phyloP scores from a whole-genome alignment of 2,329 filamentous ascomycete genomes.

The Aspergillus brunneoviolaceus region DNA sequence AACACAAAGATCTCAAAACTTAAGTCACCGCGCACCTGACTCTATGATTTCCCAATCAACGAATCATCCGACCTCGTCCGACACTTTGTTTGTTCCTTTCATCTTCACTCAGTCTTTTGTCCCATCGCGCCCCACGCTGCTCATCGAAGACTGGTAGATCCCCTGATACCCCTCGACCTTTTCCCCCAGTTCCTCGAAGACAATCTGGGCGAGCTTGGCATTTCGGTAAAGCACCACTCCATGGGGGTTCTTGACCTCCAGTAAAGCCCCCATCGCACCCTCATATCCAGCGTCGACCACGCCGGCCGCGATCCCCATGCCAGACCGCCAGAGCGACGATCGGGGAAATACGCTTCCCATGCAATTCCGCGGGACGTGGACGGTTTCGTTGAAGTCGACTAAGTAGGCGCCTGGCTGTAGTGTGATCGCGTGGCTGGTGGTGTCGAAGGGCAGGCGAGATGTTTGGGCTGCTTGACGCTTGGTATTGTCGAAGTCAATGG shows the following conservation, averaged over 20 bases:
- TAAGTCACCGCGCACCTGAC: too few species aligned
- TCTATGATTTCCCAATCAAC: too few species aligned
- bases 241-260: slow-evolving; percentile 38
- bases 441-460: slow-evolving; percentile 17
- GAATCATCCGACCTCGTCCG: too few species aligned
- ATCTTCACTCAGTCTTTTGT: background rate
- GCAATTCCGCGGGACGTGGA: slow-evolving; percentile 38
- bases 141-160: slow-evolving; percentile 34
- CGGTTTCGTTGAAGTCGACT: slow-evolving; percentile 40
- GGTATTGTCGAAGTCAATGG: slow-evolving; percentile 32
- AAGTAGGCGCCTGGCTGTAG: slow-evolving; percentile 35
- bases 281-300: slow-evolving; percentile 47
- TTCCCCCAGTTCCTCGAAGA: slow-evolving; percentile 40
- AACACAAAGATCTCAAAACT: too few species aligned
- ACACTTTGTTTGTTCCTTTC: too few species aligned
- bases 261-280: slow-evolving; percentile 41
- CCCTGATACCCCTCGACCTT: slow-evolving; percentile 40
- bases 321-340: slow-evolving; percentile 44
- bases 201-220: slow-evolving; percentile 44
- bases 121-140: slow-evolving; percentile 20
- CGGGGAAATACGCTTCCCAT: slow-evolving; percentile 44
- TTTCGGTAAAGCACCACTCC: slow-evolving; percentile 36
- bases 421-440: slow-evolving; percentile 14
- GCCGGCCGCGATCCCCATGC: slow-evolving; percentile 38
- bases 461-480: slow-evolving; percentile 22